Base-by-base conservation (phyloP, 2,329 filamentous ascomycete genomes). In the Hypoxylon sp. region DNA sequence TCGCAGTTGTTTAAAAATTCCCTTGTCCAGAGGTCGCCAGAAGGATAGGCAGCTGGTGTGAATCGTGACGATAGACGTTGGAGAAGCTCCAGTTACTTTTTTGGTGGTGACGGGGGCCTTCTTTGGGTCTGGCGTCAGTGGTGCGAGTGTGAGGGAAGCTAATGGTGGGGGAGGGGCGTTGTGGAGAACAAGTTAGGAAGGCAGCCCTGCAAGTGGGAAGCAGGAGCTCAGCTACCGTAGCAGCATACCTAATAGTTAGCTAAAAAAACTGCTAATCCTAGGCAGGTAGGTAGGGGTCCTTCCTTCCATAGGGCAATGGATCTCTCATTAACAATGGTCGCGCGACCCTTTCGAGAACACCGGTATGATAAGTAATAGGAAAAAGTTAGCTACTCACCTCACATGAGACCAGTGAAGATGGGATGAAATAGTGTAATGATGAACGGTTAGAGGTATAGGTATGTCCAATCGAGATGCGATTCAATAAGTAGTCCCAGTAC, bases 151-250 rank as follows among this genome's bases (percentile, higher is more conserved):
- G 63, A 66, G 53, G 59, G 62, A 43, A 73, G 72, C 73, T 74
- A 73, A 68, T 74, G 69, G 73, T 74, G 73, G 73, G 73, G 73
- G 72, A 74, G 72, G 73, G 73, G 72, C 68, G 65, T 58, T 58
- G 64, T 68, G 59, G 60, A 70, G 65, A 69, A 70, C 45, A 32
- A 45, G 48, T 64, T 61, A 60, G 57, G 63, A 69, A 67, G 63
- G 63, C 62, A 60, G 62, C 61, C 65, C 61, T 62, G 59, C 45
- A 72, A 60, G 60, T 52, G 60, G 56, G 41, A 58, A 57, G 51
- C 36, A 67, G 56, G 52, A 69, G 60, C 63, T 68, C 50, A 69
- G 64, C 63, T 67, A 62, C 57, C 58, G 25, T 62, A 53, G 57
- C 41, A 58, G 46, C 61, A 59, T 53, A 45, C n/a, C n/a, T n/a